phyloP scores from a whole-genome alignment of 2,329 filamentous ascomycete species.

The Colletotrichum coccodes region DNA sequence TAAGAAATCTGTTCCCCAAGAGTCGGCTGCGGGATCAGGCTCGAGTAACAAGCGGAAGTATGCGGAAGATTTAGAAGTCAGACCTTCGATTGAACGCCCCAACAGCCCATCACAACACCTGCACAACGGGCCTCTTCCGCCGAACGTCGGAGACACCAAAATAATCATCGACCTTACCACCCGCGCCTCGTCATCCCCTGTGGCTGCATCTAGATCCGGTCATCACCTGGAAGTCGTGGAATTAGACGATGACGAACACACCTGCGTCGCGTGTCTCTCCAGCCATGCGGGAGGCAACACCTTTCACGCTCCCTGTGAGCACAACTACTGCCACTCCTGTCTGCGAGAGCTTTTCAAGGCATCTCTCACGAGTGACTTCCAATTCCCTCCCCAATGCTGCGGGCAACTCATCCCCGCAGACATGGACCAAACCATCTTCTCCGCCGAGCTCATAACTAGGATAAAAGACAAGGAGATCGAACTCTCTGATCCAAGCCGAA shows the following conservation, averaged over 20 bases:
- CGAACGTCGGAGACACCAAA: not conserved
- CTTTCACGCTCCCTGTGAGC: constrained; percentile 53
- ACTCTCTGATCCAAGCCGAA: constrained; percentile 55
- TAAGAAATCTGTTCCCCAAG: not conserved
- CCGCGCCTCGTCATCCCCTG: not conserved
- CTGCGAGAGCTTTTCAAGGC: constrained; percentile 53
- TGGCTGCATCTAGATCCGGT: not conserved
- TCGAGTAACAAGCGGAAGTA: not conserved
- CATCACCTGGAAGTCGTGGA: not conserved
- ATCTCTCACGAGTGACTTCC: constrained; percentile 57
- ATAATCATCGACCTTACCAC: not conserved
- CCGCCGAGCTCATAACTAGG: constrained; percentile 38
- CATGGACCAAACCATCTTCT: not conserved
- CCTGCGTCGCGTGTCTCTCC: not conserved
- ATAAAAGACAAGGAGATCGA: constrained; percentile 58
- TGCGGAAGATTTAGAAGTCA: not conserved
- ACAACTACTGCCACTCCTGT: constrained; percentile 63
- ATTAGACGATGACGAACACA: not conserved
- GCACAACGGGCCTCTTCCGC: not conserved
- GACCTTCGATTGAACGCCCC: not conserved
- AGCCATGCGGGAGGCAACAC: too few relatives aligned
- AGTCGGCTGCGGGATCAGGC: not conserved
- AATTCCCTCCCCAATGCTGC: constrained; percentile 68
- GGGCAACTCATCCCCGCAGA: constrained; percentile 49
- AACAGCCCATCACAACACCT: too few relatives aligned